Percentiles rank a stretch among this genome's conserved stretches.
Conservation (phyloP, 371 early-diverging fungal species). For the Mortierella sp. region DNA sequence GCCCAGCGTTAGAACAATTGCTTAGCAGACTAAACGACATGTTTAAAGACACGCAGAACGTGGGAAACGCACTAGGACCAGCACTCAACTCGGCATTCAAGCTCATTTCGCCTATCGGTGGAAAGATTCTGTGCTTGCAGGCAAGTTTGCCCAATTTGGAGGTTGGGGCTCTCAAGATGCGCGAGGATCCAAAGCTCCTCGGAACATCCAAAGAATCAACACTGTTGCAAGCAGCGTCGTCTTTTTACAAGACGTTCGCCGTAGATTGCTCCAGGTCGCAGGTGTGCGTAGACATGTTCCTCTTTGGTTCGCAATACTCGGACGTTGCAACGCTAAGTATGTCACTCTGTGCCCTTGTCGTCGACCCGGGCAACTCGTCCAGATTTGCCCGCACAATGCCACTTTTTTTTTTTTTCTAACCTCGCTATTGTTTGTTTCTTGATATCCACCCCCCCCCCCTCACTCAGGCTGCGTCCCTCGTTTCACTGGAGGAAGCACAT, state of each 20-base stretch:
- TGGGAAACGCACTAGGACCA: slow-evolving; percentile 83
- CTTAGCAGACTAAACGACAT: slow-evolving; percentile 81
- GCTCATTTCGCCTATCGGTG: slow-evolving; percentile 85
- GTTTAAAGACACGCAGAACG: slow-evolving; percentile 83
- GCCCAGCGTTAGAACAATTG: slow-evolving; percentile 73
- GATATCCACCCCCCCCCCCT: too few species aligned
- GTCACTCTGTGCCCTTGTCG: neutral
- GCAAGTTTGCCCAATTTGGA: slow-evolving; percentile 83
- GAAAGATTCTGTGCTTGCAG: slow-evolving; percentile 91
- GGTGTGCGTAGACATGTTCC: slow-evolving; percentile 93
- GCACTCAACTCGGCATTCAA: slow-evolving; percentile 89
- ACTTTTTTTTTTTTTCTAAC: neutral
- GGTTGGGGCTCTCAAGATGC: slow-evolving; percentile 81
- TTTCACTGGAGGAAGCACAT: slow-evolving; percentile 95
- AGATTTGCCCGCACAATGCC: neutral
- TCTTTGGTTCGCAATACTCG: slow-evolving; percentile 89
- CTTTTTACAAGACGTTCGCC: slow-evolving; percentile 95
- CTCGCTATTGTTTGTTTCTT: too few species aligned
- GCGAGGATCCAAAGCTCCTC: slow-evolving; percentile 87
- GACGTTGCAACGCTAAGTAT: slow-evolving; percentile 93
- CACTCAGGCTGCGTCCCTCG: slow-evolving; percentile 18
- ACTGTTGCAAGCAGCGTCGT: slow-evolving; percentile 82
- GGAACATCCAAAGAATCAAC: slow-evolving; percentile 90
- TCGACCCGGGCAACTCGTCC: too few species aligned
- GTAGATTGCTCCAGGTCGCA: slow-evolving; percentile 92